Evolutionary conservation across 805 yeast species (phyloP).

Genomic region (Hanseniaspora mollemarum): DNA sequence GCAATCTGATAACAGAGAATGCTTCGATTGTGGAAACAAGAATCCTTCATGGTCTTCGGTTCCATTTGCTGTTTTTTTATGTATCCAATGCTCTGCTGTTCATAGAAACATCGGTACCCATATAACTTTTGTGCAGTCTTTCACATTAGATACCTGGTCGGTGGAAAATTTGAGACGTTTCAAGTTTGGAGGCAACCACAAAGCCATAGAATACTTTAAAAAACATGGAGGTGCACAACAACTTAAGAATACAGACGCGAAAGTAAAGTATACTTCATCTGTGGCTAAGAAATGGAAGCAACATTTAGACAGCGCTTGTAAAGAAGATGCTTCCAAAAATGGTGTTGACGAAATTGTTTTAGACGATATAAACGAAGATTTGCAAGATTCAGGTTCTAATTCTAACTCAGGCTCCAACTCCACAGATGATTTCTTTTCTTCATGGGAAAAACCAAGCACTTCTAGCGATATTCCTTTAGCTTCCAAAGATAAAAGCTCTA

Average conservation of each 20-base stretch:
- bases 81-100: slow-evolving; percentile 89
- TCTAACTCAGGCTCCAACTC: slow-evolving; percentile 33
- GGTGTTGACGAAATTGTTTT: slow-evolving; percentile 67
- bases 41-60: slow-evolving; percentile 98
- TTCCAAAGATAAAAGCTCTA: slow-evolving; percentile 16
- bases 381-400: slow-evolving; percentile 25
- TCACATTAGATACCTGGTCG: slow-evolving; percentile 89
- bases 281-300: slow-evolving; percentile 74
- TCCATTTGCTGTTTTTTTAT: slow-evolving; percentile 84
- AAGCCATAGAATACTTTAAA: slow-evolving; percentile 68
- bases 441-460: slow-evolving; percentile 67
- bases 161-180: slow-evolving; percentile 79
- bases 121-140: slow-evolving; percentile 85
- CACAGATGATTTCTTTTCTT: slow-evolving; percentile 79
- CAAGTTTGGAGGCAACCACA: slow-evolving; percentile 86
- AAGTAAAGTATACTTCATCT: slow-evolving; percentile 65
- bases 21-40: slow-evolving; percentile 89
- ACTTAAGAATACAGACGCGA: slow-evolving; percentile 48
- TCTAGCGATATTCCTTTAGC: slow-evolving; percentile 29
- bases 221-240: slow-evolving; percentile 77
- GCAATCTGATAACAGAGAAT: slow-evolving; percentile 59
- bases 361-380: slow-evolving; percentile 21
- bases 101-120: slow-evolving; percentile 96
- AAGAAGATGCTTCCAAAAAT: slow-evolving; percentile 50
- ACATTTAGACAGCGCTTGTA: slow-evolving; percentile 55